Evolutionary conservation across 129 eudicot genomes (phyloP).

Genomic region (Centrapalus pauciflorus): DNA sequence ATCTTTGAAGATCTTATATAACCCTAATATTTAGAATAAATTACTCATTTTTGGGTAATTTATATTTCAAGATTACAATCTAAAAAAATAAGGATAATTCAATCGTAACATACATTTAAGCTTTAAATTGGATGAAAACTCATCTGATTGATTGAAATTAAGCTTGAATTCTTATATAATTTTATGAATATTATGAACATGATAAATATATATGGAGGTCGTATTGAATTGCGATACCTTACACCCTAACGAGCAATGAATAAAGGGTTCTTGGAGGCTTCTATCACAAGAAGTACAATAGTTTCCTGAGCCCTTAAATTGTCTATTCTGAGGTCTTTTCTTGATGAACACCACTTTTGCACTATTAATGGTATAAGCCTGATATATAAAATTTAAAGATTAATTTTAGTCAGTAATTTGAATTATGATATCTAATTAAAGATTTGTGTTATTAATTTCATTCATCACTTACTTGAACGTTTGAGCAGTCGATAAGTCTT

Average conservation of each 20-base stretch:
- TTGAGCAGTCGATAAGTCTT: conserved; percentile 84
- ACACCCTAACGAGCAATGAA: conserved; percentile 96
- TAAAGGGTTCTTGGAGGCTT: conserved; percentile 91
- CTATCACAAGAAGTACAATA: conserved; percentile 96
- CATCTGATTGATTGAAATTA: neutral
- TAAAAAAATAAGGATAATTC: neutral
- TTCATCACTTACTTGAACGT: conserved; percentile 59
- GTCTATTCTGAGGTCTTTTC: conserved; percentile 94
- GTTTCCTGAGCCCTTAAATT: conserved; percentile 77
- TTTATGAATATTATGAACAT: neutral
- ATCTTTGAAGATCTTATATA: neutral
- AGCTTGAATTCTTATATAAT: neutral
- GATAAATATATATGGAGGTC: neutral
- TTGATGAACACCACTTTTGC: conserved; percentile 88
- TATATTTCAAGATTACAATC: neutral
- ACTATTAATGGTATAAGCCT: conserved; percentile 94
- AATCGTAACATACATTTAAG: neutral
- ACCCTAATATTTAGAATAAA: neutral
- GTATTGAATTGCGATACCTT: conserved; percentile 51
- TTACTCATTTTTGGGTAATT: neutral
- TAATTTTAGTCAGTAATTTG: neutral
- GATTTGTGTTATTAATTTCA: neutral
- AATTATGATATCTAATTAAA: conserved; percentile 9
- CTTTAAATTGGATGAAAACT: neutral
- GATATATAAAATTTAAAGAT: neutral